Evolutionary conservation across 2,329 filamentous ascomycete species (phyloP).

Genomic region (Alternaria sp.): DNA sequence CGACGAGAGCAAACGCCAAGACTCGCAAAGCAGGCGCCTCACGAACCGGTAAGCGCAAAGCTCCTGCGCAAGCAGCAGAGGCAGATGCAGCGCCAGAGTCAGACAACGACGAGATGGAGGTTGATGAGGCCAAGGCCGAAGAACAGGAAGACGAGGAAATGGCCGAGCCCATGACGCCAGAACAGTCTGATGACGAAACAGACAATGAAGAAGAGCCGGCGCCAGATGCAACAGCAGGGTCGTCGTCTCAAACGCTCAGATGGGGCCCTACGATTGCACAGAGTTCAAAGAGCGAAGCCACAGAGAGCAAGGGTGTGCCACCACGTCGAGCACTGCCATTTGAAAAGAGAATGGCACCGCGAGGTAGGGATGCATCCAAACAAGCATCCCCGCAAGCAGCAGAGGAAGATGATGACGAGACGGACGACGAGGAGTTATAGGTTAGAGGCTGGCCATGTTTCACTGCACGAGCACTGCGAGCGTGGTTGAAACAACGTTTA

Average conservation of each 20-base stretch:
- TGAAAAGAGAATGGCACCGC: conserved; percentile 26
- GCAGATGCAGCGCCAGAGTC: conserved; percentile 35
- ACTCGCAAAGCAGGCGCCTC: conserved; percentile 46
- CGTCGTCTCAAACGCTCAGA: conserved; percentile 31
- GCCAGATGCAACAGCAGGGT: conserved; percentile 20
- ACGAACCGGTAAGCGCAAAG: conserved; percentile 50
- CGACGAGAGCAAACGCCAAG: conserved; percentile 35
- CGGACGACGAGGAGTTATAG: conserved; percentile 51
- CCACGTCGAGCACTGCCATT: conserved; percentile 51
- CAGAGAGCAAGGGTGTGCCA: conserved; percentile 34
- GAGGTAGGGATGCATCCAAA: conserved; percentile 28
- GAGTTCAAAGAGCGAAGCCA: conserved; percentile 23
- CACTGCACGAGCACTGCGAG: neutral
- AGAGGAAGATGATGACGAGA: conserved; percentile 44
- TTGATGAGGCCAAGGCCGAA: conserved; percentile 40
- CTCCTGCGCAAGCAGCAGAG: conserved; percentile 34
- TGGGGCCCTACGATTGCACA: conserved; percentile 29
- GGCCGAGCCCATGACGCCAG: conserved; percentile 42
- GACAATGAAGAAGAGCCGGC: conserved; percentile 43
- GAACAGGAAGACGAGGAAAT: conserved; percentile 38
- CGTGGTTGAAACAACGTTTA: conserved; percentile 1
- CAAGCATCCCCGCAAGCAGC: conserved; percentile 16
- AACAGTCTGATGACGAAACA: conserved; percentile 49
- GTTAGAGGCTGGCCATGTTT: neutral
- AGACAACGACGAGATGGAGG: conserved; percentile 47